phyloP scores from a whole-genome alignment of 192 early-diverging fungal genomes.

The Coemansia sp. region DNA sequence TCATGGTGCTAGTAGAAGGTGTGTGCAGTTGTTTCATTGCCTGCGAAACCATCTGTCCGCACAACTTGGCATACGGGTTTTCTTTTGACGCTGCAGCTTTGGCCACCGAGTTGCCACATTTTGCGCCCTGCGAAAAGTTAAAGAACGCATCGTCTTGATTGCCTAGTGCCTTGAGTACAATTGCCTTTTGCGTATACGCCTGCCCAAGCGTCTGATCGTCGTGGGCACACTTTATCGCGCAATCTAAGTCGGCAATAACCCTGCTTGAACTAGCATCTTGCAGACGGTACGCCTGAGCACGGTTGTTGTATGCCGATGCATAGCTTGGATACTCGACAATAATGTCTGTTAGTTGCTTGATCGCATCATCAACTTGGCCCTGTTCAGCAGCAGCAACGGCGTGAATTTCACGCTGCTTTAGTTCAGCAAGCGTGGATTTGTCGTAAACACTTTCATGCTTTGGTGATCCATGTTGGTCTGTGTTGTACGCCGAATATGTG shows the following conservation, averaged over 20 bases:
- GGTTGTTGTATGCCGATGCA: constrained; percentile 67
- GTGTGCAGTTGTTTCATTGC: constrained; percentile 53
- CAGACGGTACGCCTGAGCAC: constrained; percentile 52
- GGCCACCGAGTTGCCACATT: background rate
- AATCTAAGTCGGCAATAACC: constrained; percentile 56
- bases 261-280: constrained; percentile 16
- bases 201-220: constrained; percentile 35
- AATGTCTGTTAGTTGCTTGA: constrained; percentile 33
- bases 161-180: constrained; percentile 51
- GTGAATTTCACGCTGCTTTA: constrained; percentile 19
- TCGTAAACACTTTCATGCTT: background rate
- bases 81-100: constrained; percentile 39
- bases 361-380: constrained; percentile 32
- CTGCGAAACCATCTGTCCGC: constrained; percentile 59
- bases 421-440: constrained; percentile 1
- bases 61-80: constrained; percentile 73
- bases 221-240: constrained; percentile 56
- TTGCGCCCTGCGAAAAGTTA: constrained; percentile 59
- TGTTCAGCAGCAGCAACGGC: constrained; percentile 43
- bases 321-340: constrained; percentile 54
- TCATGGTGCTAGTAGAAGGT: background rate
- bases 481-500: constrained; percentile 13
- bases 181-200: constrained; percentile 65
- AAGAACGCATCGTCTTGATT: constrained; percentile 50
- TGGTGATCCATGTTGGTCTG: background rate